A percentile compares a stretch with the other conserved stretches of the same genome.
phyloP scores from a whole-genome alignment of 2,329 filamentous ascomycete species.

The Fusarium sp. region DNA sequence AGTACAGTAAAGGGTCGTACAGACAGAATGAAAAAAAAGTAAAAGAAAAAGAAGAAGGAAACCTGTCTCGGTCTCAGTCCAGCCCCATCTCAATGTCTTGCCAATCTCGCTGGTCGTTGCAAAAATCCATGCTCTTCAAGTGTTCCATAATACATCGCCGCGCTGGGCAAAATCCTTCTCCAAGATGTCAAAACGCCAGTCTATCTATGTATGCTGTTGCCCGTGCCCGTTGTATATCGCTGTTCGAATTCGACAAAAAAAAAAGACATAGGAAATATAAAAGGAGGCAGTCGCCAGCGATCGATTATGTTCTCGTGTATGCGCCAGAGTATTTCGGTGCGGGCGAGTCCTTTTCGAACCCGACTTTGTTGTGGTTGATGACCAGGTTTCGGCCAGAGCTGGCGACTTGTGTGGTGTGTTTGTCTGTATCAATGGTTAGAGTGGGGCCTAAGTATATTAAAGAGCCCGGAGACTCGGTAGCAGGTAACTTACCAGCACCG shows the following conservation, averaged over 20 bases:
- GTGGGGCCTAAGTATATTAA: conserved; percentile 18
- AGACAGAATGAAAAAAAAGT: neutral
- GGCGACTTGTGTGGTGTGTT: conserved; percentile 44
- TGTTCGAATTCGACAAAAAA: conserved; percentile 16
- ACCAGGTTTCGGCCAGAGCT: conserved; percentile 47
- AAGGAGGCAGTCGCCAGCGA: neutral
- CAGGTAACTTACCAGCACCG: conserved; percentile 49
- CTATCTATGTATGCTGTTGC: conserved; percentile 26
- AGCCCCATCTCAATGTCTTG: conserved; percentile 21
- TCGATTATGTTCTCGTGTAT: conserved; percentile 30
- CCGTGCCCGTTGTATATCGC: conserved; percentile 38
- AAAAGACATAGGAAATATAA: conserved; percentile 8
- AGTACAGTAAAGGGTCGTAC: conserved; percentile 28
- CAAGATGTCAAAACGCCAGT: conserved; percentile 39
- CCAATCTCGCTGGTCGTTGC: conserved; percentile 17
- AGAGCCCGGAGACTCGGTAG: conserved; percentile 15
- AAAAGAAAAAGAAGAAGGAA: conserved; percentile 8
- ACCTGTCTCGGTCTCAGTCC: conserved; percentile 13
- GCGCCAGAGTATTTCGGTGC: conserved; percentile 47
- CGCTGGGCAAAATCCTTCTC: conserved; percentile 25
- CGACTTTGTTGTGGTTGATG: conserved; percentile 51
- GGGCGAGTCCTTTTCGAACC: conserved; percentile 50
- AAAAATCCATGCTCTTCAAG: conserved; percentile 21
- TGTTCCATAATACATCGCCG: conserved; percentile 41
- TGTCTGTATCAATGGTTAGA: conserved; percentile 43